These are phyloP conservation scores for Zasmidium citrigriseum DNA, from an alignment of 2,329 filamentous ascomycete species.

Conservation along the genomic window DNA sequence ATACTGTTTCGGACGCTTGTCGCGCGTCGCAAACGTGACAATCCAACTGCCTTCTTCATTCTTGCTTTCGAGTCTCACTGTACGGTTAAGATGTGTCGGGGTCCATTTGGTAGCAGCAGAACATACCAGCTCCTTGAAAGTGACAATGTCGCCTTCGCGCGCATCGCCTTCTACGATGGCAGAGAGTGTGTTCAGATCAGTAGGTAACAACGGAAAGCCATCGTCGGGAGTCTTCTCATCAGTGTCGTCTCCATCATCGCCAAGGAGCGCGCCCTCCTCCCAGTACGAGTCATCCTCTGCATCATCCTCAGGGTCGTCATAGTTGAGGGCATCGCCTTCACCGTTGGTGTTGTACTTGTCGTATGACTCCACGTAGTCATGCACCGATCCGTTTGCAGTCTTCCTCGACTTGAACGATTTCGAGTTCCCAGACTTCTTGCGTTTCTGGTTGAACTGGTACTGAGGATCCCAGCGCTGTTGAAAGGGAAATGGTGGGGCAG, in stretches of 20 bases:
- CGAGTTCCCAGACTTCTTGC: slow-evolving; percentile 38
- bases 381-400: slow-evolving; percentile 40
- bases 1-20: slow-evolving; percentile 61
- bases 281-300: slow-evolving; percentile 30
- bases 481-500: slow-evolving; percentile 84
- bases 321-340: slow-evolving; percentile 39
- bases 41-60: slow-evolving; percentile 47
- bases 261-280: slow-evolving; percentile 31
- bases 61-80: slow-evolving; percentile 63
- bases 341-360: slow-evolving; percentile 40
- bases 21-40: slow-evolving; percentile 68
- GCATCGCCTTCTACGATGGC: slow-evolving; percentile 52
- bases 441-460: slow-evolving; percentile 52
- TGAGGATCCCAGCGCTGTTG: slow-evolving; percentile 80
- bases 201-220: slow-evolving; percentile 57
- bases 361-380: slow-evolving; percentile 40
- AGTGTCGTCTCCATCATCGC: slow-evolving; percentile 22
- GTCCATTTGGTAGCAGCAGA: slow-evolving; percentile 66
- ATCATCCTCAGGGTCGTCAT: slow-evolving; percentile 43
- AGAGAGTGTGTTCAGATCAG: slow-evolving; percentile 49
- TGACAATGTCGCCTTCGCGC: slow-evolving; percentile 63
- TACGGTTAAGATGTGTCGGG: slow-evolving; percentile 64
- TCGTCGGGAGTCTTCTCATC: slow-evolving; percentile 43
- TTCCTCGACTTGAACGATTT: slow-evolving; percentile 56
- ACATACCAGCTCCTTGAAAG: slow-evolving; percentile 66